Percentiles rank a stretch among this genome's conserved stretches.
Conservation (phyloP, 345 rosid genomes). For the Aquilaria malaccensis region DNA sequence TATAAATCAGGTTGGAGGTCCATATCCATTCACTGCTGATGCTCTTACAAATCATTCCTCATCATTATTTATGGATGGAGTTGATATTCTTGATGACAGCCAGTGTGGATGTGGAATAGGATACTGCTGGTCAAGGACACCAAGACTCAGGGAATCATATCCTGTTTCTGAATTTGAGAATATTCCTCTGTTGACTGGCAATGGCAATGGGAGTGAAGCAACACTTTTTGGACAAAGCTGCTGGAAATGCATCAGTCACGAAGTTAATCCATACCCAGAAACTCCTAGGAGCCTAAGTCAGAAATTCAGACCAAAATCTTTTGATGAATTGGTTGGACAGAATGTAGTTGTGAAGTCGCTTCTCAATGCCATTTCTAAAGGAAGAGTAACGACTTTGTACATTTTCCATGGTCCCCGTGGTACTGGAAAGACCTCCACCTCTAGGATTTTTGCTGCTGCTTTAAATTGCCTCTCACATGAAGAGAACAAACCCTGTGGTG, state of each 20-base stretch:
- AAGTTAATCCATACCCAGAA: constrained; percentile 27
- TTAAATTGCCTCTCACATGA: constrained; percentile 73
- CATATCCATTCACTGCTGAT: constrained; percentile 38
- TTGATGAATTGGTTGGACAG: constrained; percentile 86
- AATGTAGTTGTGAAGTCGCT: constrained; percentile 69
- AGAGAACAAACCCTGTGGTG: constrained; percentile 80
- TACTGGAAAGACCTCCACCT: constrained; percentile 85
- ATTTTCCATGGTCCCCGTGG: constrained; percentile 96
- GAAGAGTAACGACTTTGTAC: constrained; percentile 64
- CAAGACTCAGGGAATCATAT: constrained; percentile 55
- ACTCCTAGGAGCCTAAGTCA: constrained; percentile 65
- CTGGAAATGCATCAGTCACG: constrained; percentile 26
- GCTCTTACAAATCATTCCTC: constrained; percentile 37
- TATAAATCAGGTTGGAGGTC: constrained; percentile 48
- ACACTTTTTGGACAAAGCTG: constrained; percentile 18
- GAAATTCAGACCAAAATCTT: constrained; percentile 70
- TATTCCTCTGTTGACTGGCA: constrained; percentile 47
- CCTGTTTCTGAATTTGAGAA: constrained; percentile 64
- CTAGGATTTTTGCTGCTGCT: constrained; percentile 88
- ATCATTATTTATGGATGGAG: constrained; percentile 39
- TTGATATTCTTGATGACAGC: constrained; percentile 27
- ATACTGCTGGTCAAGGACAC: constrained; percentile 88
- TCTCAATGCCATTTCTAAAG: constrained; percentile 63
- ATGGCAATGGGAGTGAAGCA: constrained; percentile 29
- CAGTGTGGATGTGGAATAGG: constrained; percentile 60